Evolutionary conservation across 257 asterid species (phyloP).

Genomic region (Solanum clarkiae): DNA sequence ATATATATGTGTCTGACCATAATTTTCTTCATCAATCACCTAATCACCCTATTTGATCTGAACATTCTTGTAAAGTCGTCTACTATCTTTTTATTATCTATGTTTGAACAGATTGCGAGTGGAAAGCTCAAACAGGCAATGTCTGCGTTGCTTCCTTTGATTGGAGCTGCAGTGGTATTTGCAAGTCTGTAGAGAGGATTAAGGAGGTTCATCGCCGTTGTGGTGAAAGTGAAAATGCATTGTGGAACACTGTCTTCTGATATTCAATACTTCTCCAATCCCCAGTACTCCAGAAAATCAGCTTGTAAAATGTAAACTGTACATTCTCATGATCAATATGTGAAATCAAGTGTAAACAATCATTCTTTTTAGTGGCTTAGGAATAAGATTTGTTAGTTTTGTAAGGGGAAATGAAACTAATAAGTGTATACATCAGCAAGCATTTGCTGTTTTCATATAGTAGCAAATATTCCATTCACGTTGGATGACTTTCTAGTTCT

Average conservation of each 20-base stretch:
- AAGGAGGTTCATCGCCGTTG: conserved; percentile 83
- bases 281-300: neutral
- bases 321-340: neutral
- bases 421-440: neutral
- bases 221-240: conserved; percentile 63
- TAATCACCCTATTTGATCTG: neutral
- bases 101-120: conserved; percentile 59
- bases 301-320: conserved; percentile 17
- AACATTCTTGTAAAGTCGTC: neutral
- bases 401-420: neutral
- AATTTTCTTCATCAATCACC: neutral
- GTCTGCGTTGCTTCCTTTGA: conserved; percentile 80
- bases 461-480: neutral
- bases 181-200: conserved; percentile 80
- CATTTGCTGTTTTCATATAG: neutral
- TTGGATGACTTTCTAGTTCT: neutral
- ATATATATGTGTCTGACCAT: neutral
- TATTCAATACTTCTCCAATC: neutral
- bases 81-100: neutral
- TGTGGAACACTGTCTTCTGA: conserved; percentile 52
- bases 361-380: neutral
- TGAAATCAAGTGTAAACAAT: neutral
- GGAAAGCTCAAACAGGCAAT: conserved; percentile 96
- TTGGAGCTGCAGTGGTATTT: conserved; percentile 95
- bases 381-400: neutral